A percentile compares a stretch with the other conserved stretches of the same genome.
Conservation (phyloP, 2,329 filamentous ascomycete genomes). For the Penicillium psychrosexuale region DNA sequence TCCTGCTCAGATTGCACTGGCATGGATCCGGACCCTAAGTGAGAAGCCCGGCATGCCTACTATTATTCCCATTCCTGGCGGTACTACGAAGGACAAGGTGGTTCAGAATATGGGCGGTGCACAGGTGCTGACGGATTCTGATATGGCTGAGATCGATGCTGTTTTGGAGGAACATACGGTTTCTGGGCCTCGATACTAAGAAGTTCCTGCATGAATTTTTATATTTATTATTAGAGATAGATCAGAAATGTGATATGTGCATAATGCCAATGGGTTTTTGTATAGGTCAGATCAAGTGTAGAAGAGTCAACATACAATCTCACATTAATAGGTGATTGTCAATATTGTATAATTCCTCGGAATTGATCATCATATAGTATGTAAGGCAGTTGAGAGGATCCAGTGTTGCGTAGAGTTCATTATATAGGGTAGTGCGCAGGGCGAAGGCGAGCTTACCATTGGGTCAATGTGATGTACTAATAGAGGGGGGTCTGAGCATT, state of each 20-base stretch:
- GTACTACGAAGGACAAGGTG: slow-evolving; percentile 37
- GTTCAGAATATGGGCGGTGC: slow-evolving; percentile 34
- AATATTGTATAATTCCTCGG: slow-evolving; percentile 46
- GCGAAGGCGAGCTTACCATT: neutral
- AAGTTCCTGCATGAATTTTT: neutral
- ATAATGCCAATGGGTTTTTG: neutral
- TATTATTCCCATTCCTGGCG: slow-evolving; percentile 39
- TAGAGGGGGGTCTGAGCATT: neutral
- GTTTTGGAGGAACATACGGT: slow-evolving; percentile 49
- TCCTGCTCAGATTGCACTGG: slow-evolving; percentile 49
- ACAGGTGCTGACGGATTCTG: slow-evolving; percentile 31
- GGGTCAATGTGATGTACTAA: neutral
- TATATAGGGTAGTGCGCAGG: neutral
- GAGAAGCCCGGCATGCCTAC: slow-evolving; percentile 44
- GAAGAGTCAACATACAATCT: slow-evolving; percentile 46
- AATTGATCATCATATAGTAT: slow-evolving; percentile 35
- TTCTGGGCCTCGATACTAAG: slow-evolving; percentile 30
- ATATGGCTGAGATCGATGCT: slow-evolving; percentile 51
- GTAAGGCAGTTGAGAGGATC: slow-evolving; percentile 10
- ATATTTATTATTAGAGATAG: slow-evolving; percentile 18
- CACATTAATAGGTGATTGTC: slow-evolving; percentile 42
- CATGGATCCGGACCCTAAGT: slow-evolving; percentile 48
- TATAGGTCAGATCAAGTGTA: slow-evolving; percentile 47
- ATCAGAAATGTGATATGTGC: slow-evolving; percentile 6
- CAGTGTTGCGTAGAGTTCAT: slow-evolving; percentile 7